Evolutionary conservation across 2,329 filamentous ascomycete genomes (phyloP), one percentile per base, ranked within the genome.

Genomic region (Fusarium pseudonygamai): DNA sequence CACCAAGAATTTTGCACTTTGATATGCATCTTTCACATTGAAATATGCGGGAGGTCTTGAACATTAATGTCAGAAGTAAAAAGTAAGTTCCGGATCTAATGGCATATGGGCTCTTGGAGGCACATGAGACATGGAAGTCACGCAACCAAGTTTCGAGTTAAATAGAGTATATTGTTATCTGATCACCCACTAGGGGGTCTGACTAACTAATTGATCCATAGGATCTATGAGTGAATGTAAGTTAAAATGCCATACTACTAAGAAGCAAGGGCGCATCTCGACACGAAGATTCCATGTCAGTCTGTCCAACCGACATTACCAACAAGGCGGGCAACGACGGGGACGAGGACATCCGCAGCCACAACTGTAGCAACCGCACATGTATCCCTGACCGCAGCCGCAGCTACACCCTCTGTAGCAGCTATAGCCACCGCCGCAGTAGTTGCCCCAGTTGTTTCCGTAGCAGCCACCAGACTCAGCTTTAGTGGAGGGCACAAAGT

Each of bases 1-100:
- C 7, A 22, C 22, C 22, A n/a, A 9, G 8, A 24, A 6, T 0
- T 1, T 14, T n/a, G 0, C 6, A 11, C 8, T 20, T 43, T 0
- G 24, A 14, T 45, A 5, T 1, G 18, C 7, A 5, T 7, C 42
- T 13, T 18, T 24, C 5, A 7, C 8, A 9, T 15, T n/a, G 22
- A 3, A 9, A 40, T n/a, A 40, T 40, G 5, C 22, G 13, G n/a
- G 5, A 11, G 14, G 3, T 5, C n/a, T 42, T n/a, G 12, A 24
- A 8, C 0, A 43, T 43, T 7, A 32, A 14, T 32, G 32, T 14
- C 32, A 32, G 32, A 32, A 32, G 13, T 32, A 13, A 13, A 13
- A 14, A 32, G 13, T 14, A 6, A 32, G 32, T 20, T 34, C 3
- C 7, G 30, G 15, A 32, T 24, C 5, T 50, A 5, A 34, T 7